Percentiles rank a stretch among this genome's conserved stretches.
phyloP scores from a whole-genome alignment of 2,329 filamentous ascomycete species.

The Bipolaris sorokiniana region DNA sequence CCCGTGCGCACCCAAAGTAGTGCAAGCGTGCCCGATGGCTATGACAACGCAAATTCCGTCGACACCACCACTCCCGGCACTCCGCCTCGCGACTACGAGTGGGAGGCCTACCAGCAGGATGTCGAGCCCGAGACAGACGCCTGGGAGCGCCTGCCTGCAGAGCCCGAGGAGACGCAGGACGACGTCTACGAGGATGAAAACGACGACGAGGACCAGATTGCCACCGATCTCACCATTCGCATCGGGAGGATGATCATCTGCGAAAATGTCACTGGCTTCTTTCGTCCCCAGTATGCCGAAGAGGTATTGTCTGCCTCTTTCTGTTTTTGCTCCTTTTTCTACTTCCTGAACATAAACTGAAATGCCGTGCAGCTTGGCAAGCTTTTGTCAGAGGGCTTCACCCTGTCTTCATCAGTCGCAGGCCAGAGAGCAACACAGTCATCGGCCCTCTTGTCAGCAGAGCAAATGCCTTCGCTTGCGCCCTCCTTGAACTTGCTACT shows the following conservation, averaged over 20 bases:
- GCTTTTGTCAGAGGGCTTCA: slow-evolving; percentile 45
- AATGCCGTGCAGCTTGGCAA: slow-evolving; percentile 45
- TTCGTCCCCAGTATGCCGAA: slow-evolving; percentile 50
- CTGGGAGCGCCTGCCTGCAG: slow-evolving; percentile 46
- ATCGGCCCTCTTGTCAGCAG: slow-evolving; percentile 43
- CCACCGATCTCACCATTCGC: slow-evolving; percentile 47
- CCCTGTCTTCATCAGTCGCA: slow-evolving; percentile 40
- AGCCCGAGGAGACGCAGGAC: slow-evolving; percentile 47
- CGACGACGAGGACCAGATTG: slow-evolving; percentile 48
- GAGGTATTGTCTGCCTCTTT: slow-evolving; percentile 41
- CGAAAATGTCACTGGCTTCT: slow-evolving; percentile 49
- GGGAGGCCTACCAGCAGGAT: slow-evolving; percentile 49
- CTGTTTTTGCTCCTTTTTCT: background rate
- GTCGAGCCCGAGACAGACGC: slow-evolving; percentile 47
- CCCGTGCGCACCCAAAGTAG: slow-evolving; percentile 42
- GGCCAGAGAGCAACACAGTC: slow-evolving; percentile 47
- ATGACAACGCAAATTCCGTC: slow-evolving; percentile 37
- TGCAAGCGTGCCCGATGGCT: slow-evolving; percentile 33
- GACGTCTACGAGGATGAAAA: slow-evolving; percentile 49
- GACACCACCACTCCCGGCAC: slow-evolving; percentile 47
- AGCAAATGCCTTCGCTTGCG: slow-evolving; percentile 48
- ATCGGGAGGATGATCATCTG: slow-evolving; percentile 51
- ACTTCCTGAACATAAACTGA: slow-evolving; percentile 30
- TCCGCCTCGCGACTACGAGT: slow-evolving; percentile 48
- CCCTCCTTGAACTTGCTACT: slow-evolving; percentile 45